phyloP scores from a whole-genome alignment of 768 basidiomycete genomes.

The Mycena olivaceomarginata region DNA sequence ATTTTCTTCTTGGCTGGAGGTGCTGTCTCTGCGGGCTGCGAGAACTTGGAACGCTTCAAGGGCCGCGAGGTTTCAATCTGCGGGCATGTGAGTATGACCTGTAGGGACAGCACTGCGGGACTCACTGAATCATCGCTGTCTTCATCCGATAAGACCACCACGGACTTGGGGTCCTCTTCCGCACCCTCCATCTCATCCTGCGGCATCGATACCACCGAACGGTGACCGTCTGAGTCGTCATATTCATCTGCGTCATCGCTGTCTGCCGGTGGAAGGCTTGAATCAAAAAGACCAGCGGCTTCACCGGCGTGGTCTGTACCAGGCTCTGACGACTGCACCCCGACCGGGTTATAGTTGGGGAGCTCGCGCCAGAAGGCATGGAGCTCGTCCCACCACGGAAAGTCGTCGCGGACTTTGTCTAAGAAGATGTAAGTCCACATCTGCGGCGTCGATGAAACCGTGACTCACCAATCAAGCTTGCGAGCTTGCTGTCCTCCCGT shows the following conservation, averaged over 20 bases:
- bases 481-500: background rate
- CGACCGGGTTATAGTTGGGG: slow-evolving; percentile 28
- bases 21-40: background rate
- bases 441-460: background rate
- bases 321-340: slow-evolving; percentile 31
- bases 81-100: background rate
- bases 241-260: background rate
- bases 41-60: background rate
- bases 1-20: background rate
- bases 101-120: background rate
- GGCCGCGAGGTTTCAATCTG: background rate
- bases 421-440: too few species aligned
- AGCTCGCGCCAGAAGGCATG: slow-evolving; percentile 31
- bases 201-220: background rate
- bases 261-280: background rate
- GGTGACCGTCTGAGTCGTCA: background rate
- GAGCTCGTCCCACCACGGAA: slow-evolving; percentile 27
- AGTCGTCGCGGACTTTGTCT: slow-evolving; percentile 6
- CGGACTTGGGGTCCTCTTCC: too few species aligned
- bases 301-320: slow-evolving; percentile 28
- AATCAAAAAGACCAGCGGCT: slow-evolving; percentile 5
- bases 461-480: slow-evolving; percentile 1
- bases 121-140: too few species aligned
- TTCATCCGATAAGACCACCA: too few species aligned
- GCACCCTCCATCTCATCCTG: too few species aligned